Evolutionary conservation across 768 basidiomycete genomes (phyloP), one percentile per base, ranked within the genome.

Genomic region (Rhodosporidiobolus sp.): DNA sequence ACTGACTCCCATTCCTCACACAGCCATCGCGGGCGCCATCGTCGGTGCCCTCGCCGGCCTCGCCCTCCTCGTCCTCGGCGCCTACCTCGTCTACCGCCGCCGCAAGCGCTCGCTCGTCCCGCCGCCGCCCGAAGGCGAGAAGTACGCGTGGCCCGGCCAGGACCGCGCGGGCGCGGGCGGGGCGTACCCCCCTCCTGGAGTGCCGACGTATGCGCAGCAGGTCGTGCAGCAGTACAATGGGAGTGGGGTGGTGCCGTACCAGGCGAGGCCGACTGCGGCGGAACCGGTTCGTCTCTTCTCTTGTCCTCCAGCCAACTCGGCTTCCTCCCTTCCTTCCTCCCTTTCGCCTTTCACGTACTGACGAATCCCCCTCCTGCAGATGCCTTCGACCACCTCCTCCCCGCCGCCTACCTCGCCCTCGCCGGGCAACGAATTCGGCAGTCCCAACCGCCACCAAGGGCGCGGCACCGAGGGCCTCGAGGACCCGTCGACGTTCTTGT

Each of bases 21-120:
- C 32, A 72, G 65, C 61, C 16, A 67, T 67, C 58, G 70, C 62
- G 6, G 65, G 70, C 30, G 55, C 52, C 26, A 61, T 67, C 2
- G 32, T 72, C 65, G 70, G 70, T 3, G 46, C 19, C 20, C 20
- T 63, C 43, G 28, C 22, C 35, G 65, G 48, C 2, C 38, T 72
- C 61, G 55, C 35, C 46, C 54, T 63, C 20, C 9, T 57, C 30
- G 0, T 59, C 17, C 54, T 66, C 28, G 9, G 19, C 24, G 34
- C 56, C 61, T 52, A 43, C 65, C 26, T 70, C 48, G 16, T 58
- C 28, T 59, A 53, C 54, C 70, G 65, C 19, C 48, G 28, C 38
- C 64, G 54, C n/a, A 30, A 30, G 16, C 55, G 55, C 28, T 3
- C 45, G 0, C 26, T 7, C 16, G 0, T 11, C 35, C n/a, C 58